Percentiles rank a stretch among this genome's conserved stretches.
Evolutionary conservation across 2,329 filamentous ascomycete species (phyloP).

Genomic region (Calonectria honghensis): DNA sequence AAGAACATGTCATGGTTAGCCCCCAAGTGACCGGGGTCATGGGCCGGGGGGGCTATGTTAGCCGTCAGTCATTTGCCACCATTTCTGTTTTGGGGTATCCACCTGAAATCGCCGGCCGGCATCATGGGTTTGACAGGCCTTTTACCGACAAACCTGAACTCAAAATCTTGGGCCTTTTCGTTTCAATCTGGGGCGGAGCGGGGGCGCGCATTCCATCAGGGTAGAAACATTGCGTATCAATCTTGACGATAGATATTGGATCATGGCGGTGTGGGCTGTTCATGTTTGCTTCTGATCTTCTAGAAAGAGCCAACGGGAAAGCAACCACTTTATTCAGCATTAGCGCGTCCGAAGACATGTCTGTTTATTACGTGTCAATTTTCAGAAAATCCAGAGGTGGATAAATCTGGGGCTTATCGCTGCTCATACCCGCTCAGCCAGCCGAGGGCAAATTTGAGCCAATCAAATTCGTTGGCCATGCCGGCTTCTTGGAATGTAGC

Average conservation of each 20-base stretch:
- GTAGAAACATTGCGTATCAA: background rate
- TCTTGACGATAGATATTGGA: background rate
- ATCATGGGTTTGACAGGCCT: background rate
- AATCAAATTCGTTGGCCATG: background rate
- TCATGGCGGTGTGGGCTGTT: background rate
- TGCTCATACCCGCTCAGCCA: background rate
- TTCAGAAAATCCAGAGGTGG: background rate
- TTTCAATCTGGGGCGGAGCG: background rate
- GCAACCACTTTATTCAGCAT: background rate
- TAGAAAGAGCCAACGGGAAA: background rate
- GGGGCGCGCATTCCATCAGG: background rate
- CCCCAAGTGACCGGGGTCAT: background rate
- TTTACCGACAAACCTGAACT: background rate
- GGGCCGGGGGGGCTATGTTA: background rate
- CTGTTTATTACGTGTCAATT: background rate
- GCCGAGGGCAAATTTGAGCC: background rate
- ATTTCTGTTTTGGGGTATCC: background rate
- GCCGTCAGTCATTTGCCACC: background rate
- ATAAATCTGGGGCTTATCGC: background rate
- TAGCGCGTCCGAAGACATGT: background rate
- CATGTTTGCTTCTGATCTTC: background rate
- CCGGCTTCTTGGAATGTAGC: background rate
- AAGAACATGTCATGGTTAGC: background rate
- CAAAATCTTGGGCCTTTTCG: background rate
- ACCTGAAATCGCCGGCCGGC: slow-evolving; percentile 4